Percentiles rank a stretch among this genome's conserved stretches.
phyloP scores from a whole-genome alignment of 129 eudicot genomes.

The Artemisia annua region DNA sequence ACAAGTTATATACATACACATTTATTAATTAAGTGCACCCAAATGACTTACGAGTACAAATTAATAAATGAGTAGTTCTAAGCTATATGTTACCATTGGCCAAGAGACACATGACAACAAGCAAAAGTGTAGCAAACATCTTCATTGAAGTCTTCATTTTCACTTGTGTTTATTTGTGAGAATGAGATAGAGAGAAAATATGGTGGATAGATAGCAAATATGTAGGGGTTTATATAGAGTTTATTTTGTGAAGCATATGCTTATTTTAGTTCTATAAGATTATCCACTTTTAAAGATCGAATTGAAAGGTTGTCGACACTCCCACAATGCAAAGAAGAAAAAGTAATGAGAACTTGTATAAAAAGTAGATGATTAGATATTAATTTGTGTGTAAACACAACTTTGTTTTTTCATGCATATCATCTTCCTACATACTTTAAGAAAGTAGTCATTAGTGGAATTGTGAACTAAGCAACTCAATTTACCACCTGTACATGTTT shows the following conservation, averaged over 20 bases:
- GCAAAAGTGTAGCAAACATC: slow-evolving; percentile 41
- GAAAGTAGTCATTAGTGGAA: not conserved
- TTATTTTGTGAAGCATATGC: slow-evolving; percentile 17
- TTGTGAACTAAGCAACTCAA: not conserved
- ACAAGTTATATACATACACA: not conserved
- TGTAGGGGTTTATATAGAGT: slow-evolving; percentile 28
- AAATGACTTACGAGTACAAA: too few relatives aligned
- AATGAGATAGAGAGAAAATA: slow-evolving; percentile 7
- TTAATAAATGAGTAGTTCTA: too few relatives aligned
- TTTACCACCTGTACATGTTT: not conserved
- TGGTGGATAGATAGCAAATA: not conserved
- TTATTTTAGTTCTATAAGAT: not conserved
- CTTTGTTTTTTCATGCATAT: not conserved
- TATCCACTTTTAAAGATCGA: not conserved
- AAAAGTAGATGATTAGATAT: too few relatives aligned
- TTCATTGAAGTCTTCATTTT: slow-evolving; percentile 53
- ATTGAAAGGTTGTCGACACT: not conserved
- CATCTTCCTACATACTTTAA: not conserved
- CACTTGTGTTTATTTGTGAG: not conserved
- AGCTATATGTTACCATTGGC: slow-evolving; percentile 41
- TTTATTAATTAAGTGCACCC: too few relatives aligned
- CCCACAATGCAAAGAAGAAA: not conserved
- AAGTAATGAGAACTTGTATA: not conserved
- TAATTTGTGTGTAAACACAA: too few relatives aligned
- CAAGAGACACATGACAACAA: slow-evolving; percentile 53